Percentiles rank a stretch among this genome's conserved stretches.
Evolutionary conservation across 192 early-diverging fungal genomes (phyloP).

Genomic region (Spizellomyces punctatus): DNA sequence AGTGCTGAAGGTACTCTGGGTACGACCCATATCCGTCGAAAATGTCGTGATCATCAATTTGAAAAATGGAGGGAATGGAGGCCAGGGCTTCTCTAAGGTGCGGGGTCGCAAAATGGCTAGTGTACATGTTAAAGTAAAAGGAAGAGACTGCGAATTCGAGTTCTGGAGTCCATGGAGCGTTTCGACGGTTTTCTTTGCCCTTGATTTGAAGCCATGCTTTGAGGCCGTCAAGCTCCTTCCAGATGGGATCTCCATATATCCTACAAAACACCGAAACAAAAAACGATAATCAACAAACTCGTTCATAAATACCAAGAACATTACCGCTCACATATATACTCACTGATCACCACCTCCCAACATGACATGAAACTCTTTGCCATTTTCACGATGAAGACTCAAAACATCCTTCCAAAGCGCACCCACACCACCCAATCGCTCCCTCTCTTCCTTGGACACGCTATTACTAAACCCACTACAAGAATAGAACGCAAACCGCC

Average conservation of each 20-base stretch:
- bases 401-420: conserved; percentile 22
- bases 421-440: conserved; percentile 6
- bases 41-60: conserved; percentile 34
- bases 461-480: conserved; percentile 17
- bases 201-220: conserved; percentile 22
- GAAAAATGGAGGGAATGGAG: conserved; percentile 20
- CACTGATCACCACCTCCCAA: conserved; percentile 40
- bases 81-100: conserved; percentile 9
- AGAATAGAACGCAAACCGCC: conserved; percentile 25
- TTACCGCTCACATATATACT: neutral
- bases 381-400: neutral
- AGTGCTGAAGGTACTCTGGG: conserved; percentile 70
- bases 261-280: neutral
- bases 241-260: conserved; percentile 18
- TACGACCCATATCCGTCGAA: conserved; percentile 54
- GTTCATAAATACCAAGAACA: conserved; percentile 19
- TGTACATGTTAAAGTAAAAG: conserved; percentile 16
- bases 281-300: neutral
- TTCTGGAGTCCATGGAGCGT: conserved; percentile 3
- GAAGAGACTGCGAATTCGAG: neutral
- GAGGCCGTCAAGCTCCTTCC: conserved; percentile 11
- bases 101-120: conserved; percentile 8
- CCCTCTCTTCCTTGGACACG: conserved; percentile 6
- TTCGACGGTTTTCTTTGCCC: conserved; percentile 21
- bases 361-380: conserved; percentile 17